Evolutionary conservation across 805 yeast species (phyloP).

Genomic region (Ogataea allantospora): DNA sequence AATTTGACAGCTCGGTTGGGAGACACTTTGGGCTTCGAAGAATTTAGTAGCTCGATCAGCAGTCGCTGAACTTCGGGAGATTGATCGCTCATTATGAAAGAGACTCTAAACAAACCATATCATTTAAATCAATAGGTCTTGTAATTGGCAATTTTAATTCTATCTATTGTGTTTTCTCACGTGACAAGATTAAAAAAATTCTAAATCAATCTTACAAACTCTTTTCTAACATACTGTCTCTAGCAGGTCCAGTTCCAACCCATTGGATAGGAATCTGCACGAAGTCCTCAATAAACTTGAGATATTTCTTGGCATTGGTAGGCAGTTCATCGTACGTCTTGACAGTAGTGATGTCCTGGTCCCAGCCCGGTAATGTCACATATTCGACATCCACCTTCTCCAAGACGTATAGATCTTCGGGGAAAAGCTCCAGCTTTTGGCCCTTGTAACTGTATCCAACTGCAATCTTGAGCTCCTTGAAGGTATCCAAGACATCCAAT

Average conservation of each 20-base stretch:
- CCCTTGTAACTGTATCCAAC: constrained; percentile 81
- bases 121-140: background rate
- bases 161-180: constrained; percentile 16
- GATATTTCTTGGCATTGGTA: constrained; percentile 78
- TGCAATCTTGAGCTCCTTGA: constrained; percentile 86
- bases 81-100: constrained; percentile 10
- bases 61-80: constrained; percentile 22
- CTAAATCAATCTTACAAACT: constrained; percentile 5
- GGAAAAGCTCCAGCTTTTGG: constrained; percentile 73
- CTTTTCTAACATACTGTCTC: constrained; percentile 85
- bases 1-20: constrained; percentile 21
- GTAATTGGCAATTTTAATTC: constrained; percentile 10
- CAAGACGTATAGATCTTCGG: constrained; percentile 81
- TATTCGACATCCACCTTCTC: constrained; percentile 92
- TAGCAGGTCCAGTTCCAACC: constrained; percentile 99
- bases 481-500: constrained; percentile 89
- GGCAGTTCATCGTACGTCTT: constrained; percentile 78
- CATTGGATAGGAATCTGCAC: constrained; percentile 84
- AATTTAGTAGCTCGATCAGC: constrained; percentile 28
- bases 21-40: constrained; percentile 29
- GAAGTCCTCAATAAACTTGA: constrained; percentile 82
- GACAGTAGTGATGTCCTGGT: constrained; percentile 72
- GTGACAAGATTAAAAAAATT: constrained; percentile 9
- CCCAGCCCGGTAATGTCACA: constrained; percentile 93
- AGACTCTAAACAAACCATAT: background rate